Evolutionary conservation across 1,284 basidiomycete genomes (phyloP).

Genomic region (Boletus smithii): DNA sequence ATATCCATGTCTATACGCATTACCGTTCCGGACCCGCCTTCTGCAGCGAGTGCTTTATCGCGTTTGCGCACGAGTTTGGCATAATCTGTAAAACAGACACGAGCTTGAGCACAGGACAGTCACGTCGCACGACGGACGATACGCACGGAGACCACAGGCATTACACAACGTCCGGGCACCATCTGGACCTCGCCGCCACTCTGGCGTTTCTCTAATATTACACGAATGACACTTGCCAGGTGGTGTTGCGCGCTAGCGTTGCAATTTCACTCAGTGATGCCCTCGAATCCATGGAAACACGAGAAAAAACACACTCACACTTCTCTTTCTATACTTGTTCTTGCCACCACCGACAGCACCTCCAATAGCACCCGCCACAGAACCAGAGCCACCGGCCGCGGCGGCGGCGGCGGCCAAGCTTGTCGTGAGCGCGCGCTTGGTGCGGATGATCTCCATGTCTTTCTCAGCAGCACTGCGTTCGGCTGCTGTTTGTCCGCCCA

Average conservation of each 20-base stretch:
- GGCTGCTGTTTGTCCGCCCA: conserved; percentile 22
- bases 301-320: conserved; percentile 47
- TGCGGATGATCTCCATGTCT: conserved; percentile 78
- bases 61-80: conserved; percentile 75
- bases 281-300: conserved; percentile 12
- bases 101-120: conserved; percentile 35
- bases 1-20: conserved; percentile 69
- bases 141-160: conserved; percentile 78
- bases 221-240: conserved; percentile 82
- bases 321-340: conserved; percentile 76
- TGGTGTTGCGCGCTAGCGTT: conserved; percentile 66
- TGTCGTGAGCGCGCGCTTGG: conserved; percentile 66
- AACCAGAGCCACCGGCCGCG: conserved; percentile 28
- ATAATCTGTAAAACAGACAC: conserved; percentile 52
- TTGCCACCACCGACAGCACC: conserved; percentile 40
- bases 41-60: conserved; percentile 54
- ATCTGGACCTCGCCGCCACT: conserved; percentile 78
- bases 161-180: conserved; percentile 78
- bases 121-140: conserved; percentile 2
- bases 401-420: conserved; percentile 43
- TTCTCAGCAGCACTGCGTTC: conserved; percentile 63
- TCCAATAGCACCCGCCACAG: conserved; percentile 25
- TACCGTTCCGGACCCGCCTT: conserved; percentile 39
- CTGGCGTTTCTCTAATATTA: conserved; percentile 79
- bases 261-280: conserved; percentile 20